Evolutionary conservation across 768 basidiomycete species (phyloP), one percentile per base, ranked within the genome.

Genomic region (Psilocybe tampanensis): DNA sequence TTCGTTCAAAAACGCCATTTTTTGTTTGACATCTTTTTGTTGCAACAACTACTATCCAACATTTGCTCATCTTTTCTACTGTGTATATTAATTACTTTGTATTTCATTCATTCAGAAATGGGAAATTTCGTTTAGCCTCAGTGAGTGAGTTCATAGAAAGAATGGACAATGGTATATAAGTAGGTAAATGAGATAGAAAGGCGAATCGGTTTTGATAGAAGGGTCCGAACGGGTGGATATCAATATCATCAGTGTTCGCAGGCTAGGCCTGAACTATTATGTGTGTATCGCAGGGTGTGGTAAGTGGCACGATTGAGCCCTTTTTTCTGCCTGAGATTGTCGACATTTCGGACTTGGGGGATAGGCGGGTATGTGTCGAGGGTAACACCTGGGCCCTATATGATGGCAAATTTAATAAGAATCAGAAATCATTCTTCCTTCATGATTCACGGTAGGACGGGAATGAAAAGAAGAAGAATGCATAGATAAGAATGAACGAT

Each of bases 331-430:
- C 68, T 71, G 33, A 75, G 68, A 49, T 70, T 70, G 55, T 71
- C 69, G 33, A 61, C 23, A 5, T 65, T 64, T 54, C 58, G 59
- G 52, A 61, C 56, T 18, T 55, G 60, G 47, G 64, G 65, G 29
- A 74, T 58, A 2, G 62, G 41, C 49, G 78, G 78, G 59, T 89
- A 90, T 8, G 88, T 88, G 45, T 77, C 74, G 29, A 70, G 67
- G 2, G 71, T 77, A 13, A 87, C 80, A 9, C 80, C 84, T 8
- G 85, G 83, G 8, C 90, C 90, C 80, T 81, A 4, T 6, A 11
- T 45, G n/a, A 44, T 11, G 21, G 43, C 9, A 8, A 24, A 45
- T 45, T 24, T 21, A n/a, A 9, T 24, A 9, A 22, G 22, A 8
- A 6, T 44, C 6, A 24, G 12, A n/a, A n/a, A n/a, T n/a, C n/a